phyloP scores from a whole-genome alignment of 2,329 filamentous ascomycete genomes.

The Pyrenophora tritici-repentis region DNA sequence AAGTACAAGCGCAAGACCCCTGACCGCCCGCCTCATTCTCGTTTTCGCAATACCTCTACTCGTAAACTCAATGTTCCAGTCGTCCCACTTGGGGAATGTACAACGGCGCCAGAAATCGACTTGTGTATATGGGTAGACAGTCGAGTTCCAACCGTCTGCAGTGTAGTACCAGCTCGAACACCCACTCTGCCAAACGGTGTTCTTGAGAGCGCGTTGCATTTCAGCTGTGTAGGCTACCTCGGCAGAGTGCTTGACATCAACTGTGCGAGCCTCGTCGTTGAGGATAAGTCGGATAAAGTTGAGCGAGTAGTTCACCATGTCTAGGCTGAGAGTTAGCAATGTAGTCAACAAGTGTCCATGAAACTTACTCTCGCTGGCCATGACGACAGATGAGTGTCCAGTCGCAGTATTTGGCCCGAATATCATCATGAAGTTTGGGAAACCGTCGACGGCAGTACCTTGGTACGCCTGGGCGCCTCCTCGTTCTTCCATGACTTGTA shows the following conservation, averaged over 20 bases:
- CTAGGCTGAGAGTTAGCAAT: neutral
- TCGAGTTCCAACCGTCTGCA: constrained; percentile 82
- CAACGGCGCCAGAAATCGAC: constrained; percentile 57
- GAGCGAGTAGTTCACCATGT: constrained; percentile 64
- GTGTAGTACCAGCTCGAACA: constrained; percentile 69
- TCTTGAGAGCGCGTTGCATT: constrained; percentile 48
- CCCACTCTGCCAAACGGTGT: constrained; percentile 58
- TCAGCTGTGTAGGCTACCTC: constrained; percentile 63
- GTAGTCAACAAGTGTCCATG: neutral
- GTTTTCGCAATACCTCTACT: constrained; percentile 50
- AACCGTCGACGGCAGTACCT: constrained; percentile 59
- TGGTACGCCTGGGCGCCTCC: constrained; percentile 68
- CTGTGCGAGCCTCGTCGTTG: constrained; percentile 94
- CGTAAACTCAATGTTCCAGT: constrained; percentile 61
- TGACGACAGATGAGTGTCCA: constrained; percentile 64
- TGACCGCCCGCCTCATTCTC: constrained; percentile 22
- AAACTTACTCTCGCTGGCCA: constrained; percentile 59
- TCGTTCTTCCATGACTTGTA: constrained; percentile 62
- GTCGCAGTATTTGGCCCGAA: constrained; percentile 68
- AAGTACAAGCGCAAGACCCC: constrained; percentile 25
- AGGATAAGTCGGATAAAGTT: constrained; percentile 64
- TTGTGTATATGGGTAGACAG: constrained; percentile 63
- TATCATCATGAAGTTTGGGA: constrained; percentile 67
- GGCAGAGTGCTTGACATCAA: constrained; percentile 80
- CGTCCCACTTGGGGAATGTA: constrained; percentile 58